A percentile compares a stretch with the other conserved stretches of the same genome.
Evolutionary conservation across 108 stramenopile species (phyloP).

Genomic region (Cyclostephanos invisitatus): DNA sequence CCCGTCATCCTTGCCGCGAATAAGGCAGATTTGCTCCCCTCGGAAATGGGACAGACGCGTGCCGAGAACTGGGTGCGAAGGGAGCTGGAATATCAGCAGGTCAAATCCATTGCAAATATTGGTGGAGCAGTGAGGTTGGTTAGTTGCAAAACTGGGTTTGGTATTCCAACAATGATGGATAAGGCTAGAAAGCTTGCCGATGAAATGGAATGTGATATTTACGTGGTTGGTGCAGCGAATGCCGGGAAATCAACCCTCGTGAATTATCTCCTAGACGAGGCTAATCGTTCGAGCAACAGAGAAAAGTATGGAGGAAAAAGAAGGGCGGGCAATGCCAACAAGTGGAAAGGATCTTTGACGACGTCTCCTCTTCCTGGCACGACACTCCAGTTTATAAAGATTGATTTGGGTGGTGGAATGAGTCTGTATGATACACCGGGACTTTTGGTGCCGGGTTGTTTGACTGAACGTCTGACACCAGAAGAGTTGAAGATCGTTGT

Average conservation of each 20-base stretch:
- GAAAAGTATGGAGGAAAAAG: conserved; percentile 36
- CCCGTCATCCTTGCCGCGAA: conserved; percentile 90
- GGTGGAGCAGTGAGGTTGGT: conserved; percentile 85
- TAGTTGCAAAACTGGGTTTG: conserved; percentile 86
- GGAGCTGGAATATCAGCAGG: conserved; percentile 82
- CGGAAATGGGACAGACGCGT: conserved; percentile 77
- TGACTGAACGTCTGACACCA: conserved; percentile 85
- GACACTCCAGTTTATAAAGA: conserved; percentile 86
- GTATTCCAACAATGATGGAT: conserved; percentile 71
- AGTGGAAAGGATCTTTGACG: conserved; percentile 78
- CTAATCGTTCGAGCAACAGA: conserved; percentile 47
- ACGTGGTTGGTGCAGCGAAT: conserved; percentile 90
- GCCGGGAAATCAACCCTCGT: conserved; percentile 89
- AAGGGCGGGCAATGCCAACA: conserved; percentile 77
- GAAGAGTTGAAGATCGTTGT: conserved; percentile 88
- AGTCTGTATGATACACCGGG: conserved; percentile 86
- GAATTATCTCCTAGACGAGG: conserved; percentile 71
- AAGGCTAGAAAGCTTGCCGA: conserved; percentile 75
- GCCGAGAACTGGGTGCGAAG: conserved; percentile 90
- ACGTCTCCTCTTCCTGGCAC: conserved; percentile 87
- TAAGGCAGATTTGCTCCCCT: conserved; percentile 85
- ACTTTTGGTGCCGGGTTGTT: conserved; percentile 79
- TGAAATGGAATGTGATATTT: conserved; percentile 85
- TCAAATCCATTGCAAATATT: conserved; percentile 82
- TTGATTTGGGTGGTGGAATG: conserved; percentile 77